A percentile compares a stretch with the other conserved stretches of the same genome.
Conservation (phyloP, 2,329 filamentous ascomycete species). For the Nakataea oryzae region DNA sequence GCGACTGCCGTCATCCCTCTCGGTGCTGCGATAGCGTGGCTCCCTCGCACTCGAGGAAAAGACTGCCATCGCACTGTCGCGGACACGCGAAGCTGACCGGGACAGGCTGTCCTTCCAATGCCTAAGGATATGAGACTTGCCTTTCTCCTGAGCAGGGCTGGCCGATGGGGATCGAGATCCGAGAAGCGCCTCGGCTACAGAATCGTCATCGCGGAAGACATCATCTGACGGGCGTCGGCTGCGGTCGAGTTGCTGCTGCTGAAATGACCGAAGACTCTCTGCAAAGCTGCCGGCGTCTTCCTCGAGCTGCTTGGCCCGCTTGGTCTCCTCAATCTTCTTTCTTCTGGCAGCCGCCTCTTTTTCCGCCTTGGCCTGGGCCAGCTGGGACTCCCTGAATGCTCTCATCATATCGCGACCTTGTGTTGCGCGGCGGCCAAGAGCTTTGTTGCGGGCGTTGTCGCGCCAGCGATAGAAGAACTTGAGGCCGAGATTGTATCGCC, state of each 20-base stretch:
- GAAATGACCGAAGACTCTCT: neutral
- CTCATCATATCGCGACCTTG: conserved; percentile 40
- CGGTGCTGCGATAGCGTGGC: neutral
- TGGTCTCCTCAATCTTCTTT: conserved; percentile 21
- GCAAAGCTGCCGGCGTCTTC: neutral
- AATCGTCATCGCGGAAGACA: neutral
- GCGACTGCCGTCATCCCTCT: conserved; percentile 4
- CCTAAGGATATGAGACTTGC: neutral
- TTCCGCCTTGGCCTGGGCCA: conserved; percentile 17
- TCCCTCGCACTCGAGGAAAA: conserved; percentile 1
- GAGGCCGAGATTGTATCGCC: conserved; percentile 35
- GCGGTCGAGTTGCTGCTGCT: neutral
- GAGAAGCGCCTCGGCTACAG: conserved; percentile 2
- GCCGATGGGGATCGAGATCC: neutral
- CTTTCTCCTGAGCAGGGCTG: neutral
- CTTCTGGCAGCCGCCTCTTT: conserved; percentile 21
- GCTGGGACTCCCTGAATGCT: conserved; percentile 28
- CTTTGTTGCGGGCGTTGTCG: conserved; percentile 33
- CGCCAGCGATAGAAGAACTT: conserved; percentile 50
- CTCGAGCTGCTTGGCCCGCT: conserved; percentile 5
- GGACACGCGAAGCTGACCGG: conserved; percentile 1
- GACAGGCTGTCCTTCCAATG: conserved; percentile 2
- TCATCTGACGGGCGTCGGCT: neutral
- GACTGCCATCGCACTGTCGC: conserved; percentile 1
- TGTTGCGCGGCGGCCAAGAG: conserved; percentile 37